Evolutionary conservation across 768 basidiomycete species (phyloP).

Genomic region (Mycena floridula): DNA sequence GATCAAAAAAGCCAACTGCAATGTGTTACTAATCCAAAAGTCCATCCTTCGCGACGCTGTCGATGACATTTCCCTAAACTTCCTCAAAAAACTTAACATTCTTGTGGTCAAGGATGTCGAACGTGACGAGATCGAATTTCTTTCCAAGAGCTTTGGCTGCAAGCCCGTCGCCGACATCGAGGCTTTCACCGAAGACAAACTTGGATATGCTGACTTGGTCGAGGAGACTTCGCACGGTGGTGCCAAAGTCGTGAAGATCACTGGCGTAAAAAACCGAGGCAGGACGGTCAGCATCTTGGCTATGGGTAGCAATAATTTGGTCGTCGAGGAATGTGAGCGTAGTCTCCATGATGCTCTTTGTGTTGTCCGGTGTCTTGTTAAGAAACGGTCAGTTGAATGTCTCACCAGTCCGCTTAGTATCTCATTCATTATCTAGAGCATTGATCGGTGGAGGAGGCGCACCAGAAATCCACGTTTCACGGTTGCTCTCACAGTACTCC

Average conservation of each 20-base stretch:
- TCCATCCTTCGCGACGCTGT: slow-evolving; percentile 99
- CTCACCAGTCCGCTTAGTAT: neutral
- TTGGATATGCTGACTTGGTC: slow-evolving; percentile 92
- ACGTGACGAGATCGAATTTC: slow-evolving; percentile 97
- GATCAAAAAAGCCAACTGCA: slow-evolving; percentile 99
- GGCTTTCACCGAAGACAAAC: slow-evolving; percentile 95
- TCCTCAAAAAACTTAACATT: slow-evolving; percentile 95
- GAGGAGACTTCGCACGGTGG: slow-evolving; percentile 82
- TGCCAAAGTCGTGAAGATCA: slow-evolving; percentile 89
- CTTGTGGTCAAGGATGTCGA: slow-evolving; percentile 96
- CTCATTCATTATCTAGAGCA: slow-evolving; percentile 46
- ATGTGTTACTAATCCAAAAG: slow-evolving; percentile 97
- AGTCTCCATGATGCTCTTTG: slow-evolving; percentile 99
- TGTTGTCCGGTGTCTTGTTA: slow-evolving; percentile 95
- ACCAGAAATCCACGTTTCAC: slow-evolving; percentile 95
- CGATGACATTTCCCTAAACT: slow-evolving; percentile 94
- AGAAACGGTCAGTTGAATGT: slow-evolving; percentile 73
- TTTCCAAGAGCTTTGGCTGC: slow-evolving; percentile 90
- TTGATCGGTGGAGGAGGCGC: slow-evolving; percentile 96
- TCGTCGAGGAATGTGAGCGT: slow-evolving; percentile 95
- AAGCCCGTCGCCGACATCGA: slow-evolving; percentile 98
- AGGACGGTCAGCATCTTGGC: slow-evolving; percentile 94
- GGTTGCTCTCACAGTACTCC: slow-evolving; percentile 82
- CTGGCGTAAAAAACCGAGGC: slow-evolving; percentile 91
- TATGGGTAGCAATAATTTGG: slow-evolving; percentile 87